A percentile compares a stretch with the other conserved stretches of the same genome.
Conservation (phyloP, 2,329 filamentous ascomycete species). For the Aplosporella prunicola region DNA sequence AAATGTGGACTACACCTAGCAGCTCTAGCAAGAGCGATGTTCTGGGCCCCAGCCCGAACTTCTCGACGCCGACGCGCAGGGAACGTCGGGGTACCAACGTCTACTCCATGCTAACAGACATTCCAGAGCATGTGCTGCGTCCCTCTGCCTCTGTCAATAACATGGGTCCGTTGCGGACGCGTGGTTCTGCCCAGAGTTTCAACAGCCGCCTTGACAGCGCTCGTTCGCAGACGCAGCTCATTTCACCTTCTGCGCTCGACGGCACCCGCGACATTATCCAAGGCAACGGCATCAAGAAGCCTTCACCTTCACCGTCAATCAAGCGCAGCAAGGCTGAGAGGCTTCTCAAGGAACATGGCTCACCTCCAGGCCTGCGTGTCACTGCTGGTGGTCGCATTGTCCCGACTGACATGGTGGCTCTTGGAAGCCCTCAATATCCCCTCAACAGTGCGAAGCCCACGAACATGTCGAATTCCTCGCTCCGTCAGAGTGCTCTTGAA, state of each 20-base stretch:
- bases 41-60: too few relatives aligned
- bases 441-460: constrained; percentile 15
- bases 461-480: not conserved
- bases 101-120: too few relatives aligned
- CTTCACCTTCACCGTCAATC: constrained; percentile 41
- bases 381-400: constrained; percentile 45
- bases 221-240: not conserved
- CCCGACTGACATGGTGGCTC: constrained; percentile 34
- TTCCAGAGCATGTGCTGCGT: constrained; percentile 32
- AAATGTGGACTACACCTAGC: too few relatives aligned
- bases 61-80: too few relatives aligned
- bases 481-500: too few relatives aligned
- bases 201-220: not conserved
- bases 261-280: not conserved
- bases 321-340: constrained; percentile 41
- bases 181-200: constrained; percentile 2
- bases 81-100: too few relatives aligned
- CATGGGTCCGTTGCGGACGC: constrained; percentile 2
- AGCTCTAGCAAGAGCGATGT: too few relatives aligned
- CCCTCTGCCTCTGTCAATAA: constrained; percentile 27
- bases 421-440: constrained; percentile 22
- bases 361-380: constrained; percentile 41
- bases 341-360: constrained; percentile 43
- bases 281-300: constrained; percentile 22
- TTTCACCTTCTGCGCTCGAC: not conserved